These are phyloP conservation scores for Penicillium sp. DNA, from an alignment of 2,329 filamentous ascomycete genomes.

Conservation along the genomic window DNA sequence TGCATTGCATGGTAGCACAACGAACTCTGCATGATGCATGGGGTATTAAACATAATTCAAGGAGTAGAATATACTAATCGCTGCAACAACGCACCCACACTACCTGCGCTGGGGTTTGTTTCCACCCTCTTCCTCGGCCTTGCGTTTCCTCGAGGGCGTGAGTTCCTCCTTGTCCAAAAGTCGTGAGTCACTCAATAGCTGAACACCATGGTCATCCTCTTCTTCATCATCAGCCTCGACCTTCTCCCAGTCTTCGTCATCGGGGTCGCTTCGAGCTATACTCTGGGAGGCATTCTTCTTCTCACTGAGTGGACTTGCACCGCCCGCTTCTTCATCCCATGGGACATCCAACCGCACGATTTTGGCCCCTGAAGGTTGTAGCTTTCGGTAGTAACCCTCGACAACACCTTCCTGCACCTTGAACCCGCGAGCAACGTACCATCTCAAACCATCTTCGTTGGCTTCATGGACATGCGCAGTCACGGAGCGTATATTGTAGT, in stretches of 20 bases:
- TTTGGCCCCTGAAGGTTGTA: slow-evolving; percentile 59
- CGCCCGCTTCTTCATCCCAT: slow-evolving; percentile 25
- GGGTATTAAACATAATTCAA: slow-evolving; percentile 18
- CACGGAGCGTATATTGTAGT: slow-evolving; percentile 55
- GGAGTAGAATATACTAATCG: background rate
- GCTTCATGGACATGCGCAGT: slow-evolving; percentile 67
- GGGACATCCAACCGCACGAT: slow-evolving; percentile 48
- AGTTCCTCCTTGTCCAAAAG: slow-evolving; percentile 29
- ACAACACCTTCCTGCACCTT: slow-evolving; percentile 52
- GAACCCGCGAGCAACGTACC: slow-evolving; percentile 64
- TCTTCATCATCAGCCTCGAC: slow-evolving; percentile 41
- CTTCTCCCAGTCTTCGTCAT: slow-evolving; percentile 48
- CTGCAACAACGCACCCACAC: slow-evolving; percentile 6
- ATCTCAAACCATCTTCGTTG: slow-evolving; percentile 61
- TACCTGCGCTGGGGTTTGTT: slow-evolving; percentile 18
- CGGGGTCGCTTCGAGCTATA: slow-evolving; percentile 20
- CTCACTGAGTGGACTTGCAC: background rate
- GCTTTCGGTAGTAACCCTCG: slow-evolving; percentile 60
- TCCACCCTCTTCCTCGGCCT: slow-evolving; percentile 32
- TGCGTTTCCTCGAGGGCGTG: slow-evolving; percentile 29
- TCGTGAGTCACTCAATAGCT: slow-evolving; percentile 37
- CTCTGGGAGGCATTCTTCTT: background rate
- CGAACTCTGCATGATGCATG: background rate
- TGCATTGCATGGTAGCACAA: background rate
- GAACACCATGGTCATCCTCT: slow-evolving; percentile 36